Evolutionary conservation across 2,329 filamentous ascomycete genomes (phyloP).

Genomic region (Diaporthe citriasiana): DNA sequence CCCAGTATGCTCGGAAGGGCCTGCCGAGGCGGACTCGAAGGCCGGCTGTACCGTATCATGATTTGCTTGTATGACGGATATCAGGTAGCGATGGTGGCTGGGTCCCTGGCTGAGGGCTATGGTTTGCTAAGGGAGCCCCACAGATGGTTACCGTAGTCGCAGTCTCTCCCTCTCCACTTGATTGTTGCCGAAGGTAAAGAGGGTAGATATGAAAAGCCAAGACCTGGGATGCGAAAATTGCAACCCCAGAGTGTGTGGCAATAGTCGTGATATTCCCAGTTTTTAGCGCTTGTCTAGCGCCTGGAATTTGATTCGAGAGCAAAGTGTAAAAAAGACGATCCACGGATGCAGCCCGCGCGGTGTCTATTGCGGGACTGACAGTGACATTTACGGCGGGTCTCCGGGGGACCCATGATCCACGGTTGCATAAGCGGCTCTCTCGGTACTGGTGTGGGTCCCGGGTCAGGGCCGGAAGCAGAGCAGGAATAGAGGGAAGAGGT

Average conservation of each 20-base stretch:
- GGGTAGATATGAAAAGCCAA: neutral
- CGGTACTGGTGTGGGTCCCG: slow-evolving; percentile 19
- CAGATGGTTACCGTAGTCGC: neutral
- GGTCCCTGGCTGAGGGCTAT: neutral
- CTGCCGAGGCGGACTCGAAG: neutral
- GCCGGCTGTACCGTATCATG: no score
- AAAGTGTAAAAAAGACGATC: slow-evolving; percentile 34
- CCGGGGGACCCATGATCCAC: slow-evolving; percentile 8
- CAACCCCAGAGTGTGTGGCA: neutral
- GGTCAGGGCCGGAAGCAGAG: neutral
- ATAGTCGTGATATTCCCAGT: neutral
- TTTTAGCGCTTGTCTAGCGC: slow-evolving; percentile 22
- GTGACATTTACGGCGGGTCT: slow-evolving; percentile 16
- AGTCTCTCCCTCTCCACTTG: neutral
- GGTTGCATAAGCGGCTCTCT: slow-evolving; percentile 24
- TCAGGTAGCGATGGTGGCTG: slow-evolving; percentile 28
- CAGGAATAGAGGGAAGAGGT: neutral
- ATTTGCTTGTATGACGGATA: neutral
- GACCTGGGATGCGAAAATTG: neutral
- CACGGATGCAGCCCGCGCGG: neutral
- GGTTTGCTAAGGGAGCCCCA: neutral
- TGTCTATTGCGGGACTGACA: slow-evolving; percentile 11
- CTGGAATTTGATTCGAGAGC: neutral
- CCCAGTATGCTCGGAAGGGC: neutral
- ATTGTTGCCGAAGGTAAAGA: neutral